Percentiles rank a stretch among this genome's conserved stretches.
phyloP scores from a whole-genome alignment of 2,329 filamentous ascomycete genomes.

The Aspergillus ruber region DNA sequence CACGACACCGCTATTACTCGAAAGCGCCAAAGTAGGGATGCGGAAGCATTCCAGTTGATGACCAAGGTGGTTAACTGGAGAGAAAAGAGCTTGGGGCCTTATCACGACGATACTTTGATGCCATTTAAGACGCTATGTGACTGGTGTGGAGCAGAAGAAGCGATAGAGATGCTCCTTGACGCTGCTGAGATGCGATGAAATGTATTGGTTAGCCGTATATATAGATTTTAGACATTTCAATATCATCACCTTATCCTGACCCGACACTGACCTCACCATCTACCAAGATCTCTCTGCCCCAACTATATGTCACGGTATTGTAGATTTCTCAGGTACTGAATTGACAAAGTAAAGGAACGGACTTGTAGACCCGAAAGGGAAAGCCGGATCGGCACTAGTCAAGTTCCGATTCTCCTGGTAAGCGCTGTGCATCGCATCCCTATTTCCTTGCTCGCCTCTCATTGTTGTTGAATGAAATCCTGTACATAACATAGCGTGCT shows the following conservation, averaged over 20 bases:
- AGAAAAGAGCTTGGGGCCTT: constrained; percentile 4
- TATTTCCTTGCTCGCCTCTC: neutral
- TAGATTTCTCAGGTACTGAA: too few species aligned
- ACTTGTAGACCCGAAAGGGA: neutral
- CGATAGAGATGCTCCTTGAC: constrained; percentile 6
- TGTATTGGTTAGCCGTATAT: neutral
- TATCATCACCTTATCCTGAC: neutral
- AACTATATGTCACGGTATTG: too few species aligned
- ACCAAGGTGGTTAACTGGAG: neutral
- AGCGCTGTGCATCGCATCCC: neutral
- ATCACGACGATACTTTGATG: constrained; percentile 5
- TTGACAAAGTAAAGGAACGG: too few species aligned
- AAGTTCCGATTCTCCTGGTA: neutral
- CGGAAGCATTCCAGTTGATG: constrained; percentile 7
- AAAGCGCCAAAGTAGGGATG: constrained; percentile 2
- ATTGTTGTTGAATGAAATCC: neutral
- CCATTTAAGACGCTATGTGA: constrained; percentile 2
- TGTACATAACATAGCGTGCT: neutral
- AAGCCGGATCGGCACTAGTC: neutral
- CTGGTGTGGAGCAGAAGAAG: constrained; percentile 6
- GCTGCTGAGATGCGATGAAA: neutral
- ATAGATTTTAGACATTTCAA: neutral
- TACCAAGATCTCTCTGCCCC: too few species aligned
- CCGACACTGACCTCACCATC: too few species aligned
- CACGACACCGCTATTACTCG: constrained; percentile 1